These are phyloP conservation scores for Xylariaceae sp. DNA, from an alignment of 2,329 filamentous ascomycete genomes.

Conservation along the genomic window DNA sequence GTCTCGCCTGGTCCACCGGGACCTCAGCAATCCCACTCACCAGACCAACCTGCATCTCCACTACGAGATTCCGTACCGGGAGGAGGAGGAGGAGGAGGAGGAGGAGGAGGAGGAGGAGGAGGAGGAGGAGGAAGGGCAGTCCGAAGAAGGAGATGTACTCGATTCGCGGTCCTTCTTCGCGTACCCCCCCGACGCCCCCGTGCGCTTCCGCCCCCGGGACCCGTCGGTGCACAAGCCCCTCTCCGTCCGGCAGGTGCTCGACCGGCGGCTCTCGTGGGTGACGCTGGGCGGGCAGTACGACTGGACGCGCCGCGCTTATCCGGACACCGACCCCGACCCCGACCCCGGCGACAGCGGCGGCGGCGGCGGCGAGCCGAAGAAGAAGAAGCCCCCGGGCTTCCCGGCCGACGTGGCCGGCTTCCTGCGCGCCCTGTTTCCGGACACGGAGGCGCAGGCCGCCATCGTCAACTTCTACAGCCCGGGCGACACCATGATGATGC, in stretches of 20 bases:
- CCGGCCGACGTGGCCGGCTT: constrained; percentile 64
- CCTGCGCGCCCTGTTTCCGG: constrained; percentile 63
- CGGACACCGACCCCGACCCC: constrained; percentile 51
- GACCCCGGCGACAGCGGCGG: too few relatives aligned
- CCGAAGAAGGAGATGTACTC: constrained; percentile 9
- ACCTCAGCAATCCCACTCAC: constrained; percentile 66
- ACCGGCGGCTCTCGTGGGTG: constrained; percentile 82
- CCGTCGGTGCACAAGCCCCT: constrained; percentile 67
- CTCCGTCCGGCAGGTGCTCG: constrained; percentile 60
- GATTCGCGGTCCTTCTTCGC: constrained; percentile 45
- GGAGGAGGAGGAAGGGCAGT: too few relatives aligned
- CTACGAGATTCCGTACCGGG: constrained; percentile 59
- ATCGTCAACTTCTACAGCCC: constrained; percentile 92
- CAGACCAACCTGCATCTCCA: constrained; percentile 88
- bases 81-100: too few relatives aligned
- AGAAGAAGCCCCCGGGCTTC: constrained; percentile 61
- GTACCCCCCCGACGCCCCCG: constrained; percentile 39
- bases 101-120: too few relatives aligned
- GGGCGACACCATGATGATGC: constrained; percentile 83
- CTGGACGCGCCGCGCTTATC: constrained; percentile 85
- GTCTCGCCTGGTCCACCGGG: constrained; percentile 65
- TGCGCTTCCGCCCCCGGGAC: constrained; percentile 61
- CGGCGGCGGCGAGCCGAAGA: too few relatives aligned
- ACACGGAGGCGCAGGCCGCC: constrained; percentile 75
- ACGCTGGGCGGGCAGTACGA: constrained; percentile 95